These are phyloP conservation scores for Cyclotella kingstonii DNA, from an alignment of 108 stramenopile genomes.

Conservation along the genomic window DNA sequence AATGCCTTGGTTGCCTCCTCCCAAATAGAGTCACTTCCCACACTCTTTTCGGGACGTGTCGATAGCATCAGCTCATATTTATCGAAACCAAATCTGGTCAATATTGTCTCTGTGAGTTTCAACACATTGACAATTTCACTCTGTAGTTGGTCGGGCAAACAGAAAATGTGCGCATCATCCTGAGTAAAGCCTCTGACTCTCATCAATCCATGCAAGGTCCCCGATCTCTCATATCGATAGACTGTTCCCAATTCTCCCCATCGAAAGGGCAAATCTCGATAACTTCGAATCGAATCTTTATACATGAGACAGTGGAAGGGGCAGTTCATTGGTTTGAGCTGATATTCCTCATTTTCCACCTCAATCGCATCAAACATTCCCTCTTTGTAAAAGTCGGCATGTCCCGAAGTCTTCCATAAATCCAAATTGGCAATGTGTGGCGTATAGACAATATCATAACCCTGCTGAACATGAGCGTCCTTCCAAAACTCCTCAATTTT, in stretches of 20 bases:
- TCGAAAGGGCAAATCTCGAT: slow-evolving; percentile 93
- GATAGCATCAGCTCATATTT: slow-evolving; percentile 96
- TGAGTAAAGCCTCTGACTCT: slow-evolving; percentile 98
- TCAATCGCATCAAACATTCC: slow-evolving; percentile 99
- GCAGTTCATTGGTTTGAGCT: slow-evolving; percentile 99
- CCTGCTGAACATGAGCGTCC: slow-evolving; percentile 64
- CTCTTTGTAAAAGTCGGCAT: slow-evolving; percentile 94
- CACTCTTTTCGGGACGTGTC: slow-evolving; percentile 93
- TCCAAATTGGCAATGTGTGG: slow-evolving; percentile 97
- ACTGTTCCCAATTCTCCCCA: slow-evolving; percentile 98
- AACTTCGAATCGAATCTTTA: slow-evolving; percentile 90
- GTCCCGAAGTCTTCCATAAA: slow-evolving; percentile 98
- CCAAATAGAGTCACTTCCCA: slow-evolving; percentile 96
- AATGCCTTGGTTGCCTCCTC: slow-evolving; percentile 83
- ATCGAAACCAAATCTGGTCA: slow-evolving; percentile 92
- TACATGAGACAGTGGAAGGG: slow-evolving; percentile 99
- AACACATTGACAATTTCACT: slow-evolving; percentile 92
- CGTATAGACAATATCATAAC: slow-evolving; percentile 96
- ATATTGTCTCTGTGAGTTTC: slow-evolving; percentile 85
- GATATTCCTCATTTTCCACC: slow-evolving; percentile 93
- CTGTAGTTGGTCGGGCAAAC: slow-evolving; percentile 94
- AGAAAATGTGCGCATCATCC: slow-evolving; percentile 99
- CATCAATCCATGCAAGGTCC: slow-evolving; percentile 95
- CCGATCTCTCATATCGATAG: slow-evolving; percentile 93
- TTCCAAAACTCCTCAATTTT: slow-evolving; percentile 97